Percentiles rank a stretch among this genome's conserved stretches.
Conservation (phyloP, 805 yeast species). For the Brettanomyces nanus region DNA sequence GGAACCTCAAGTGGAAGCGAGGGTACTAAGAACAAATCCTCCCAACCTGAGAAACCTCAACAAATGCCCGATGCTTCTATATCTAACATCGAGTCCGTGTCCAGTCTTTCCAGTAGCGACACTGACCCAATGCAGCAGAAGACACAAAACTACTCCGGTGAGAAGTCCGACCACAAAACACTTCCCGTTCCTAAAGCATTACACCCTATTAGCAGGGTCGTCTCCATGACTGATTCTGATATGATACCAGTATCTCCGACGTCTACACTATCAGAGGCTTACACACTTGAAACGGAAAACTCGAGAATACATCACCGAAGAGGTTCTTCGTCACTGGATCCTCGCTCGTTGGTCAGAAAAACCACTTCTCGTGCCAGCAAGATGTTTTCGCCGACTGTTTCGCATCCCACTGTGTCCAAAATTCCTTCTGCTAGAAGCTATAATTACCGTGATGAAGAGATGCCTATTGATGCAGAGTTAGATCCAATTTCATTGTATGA, state of each 20-base stretch:
- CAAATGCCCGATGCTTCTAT: not conserved
- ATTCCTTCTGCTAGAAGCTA: constrained; percentile 25
- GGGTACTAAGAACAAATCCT: not conserved
- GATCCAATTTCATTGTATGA: constrained; percentile 3
- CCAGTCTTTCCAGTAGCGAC: not conserved
- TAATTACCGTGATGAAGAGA: not conserved
- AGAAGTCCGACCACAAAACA: no score
- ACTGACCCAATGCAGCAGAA: not conserved
- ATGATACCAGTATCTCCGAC: not conserved
- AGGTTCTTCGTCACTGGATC: not conserved
- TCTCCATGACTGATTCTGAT: not conserved
- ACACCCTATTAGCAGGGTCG: not conserved
- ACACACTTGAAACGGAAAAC: constrained; percentile 1
- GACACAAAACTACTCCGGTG: no score
- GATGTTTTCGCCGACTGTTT: not conserved
- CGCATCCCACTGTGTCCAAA: constrained; percentile 13
- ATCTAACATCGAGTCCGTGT: not conserved
- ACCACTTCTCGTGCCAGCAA: not conserved
- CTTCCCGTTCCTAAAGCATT: no score
- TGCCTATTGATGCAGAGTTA: not conserved
- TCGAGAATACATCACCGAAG: not conserved
- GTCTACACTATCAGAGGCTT: not conserved
- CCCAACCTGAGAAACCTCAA: not conserved
- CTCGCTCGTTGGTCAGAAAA: not conserved
- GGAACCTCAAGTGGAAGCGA: not conserved